Conservation (phyloP, 2,329 filamentous ascomycete species). For the Cadophora luteo-olivacea region DNA sequence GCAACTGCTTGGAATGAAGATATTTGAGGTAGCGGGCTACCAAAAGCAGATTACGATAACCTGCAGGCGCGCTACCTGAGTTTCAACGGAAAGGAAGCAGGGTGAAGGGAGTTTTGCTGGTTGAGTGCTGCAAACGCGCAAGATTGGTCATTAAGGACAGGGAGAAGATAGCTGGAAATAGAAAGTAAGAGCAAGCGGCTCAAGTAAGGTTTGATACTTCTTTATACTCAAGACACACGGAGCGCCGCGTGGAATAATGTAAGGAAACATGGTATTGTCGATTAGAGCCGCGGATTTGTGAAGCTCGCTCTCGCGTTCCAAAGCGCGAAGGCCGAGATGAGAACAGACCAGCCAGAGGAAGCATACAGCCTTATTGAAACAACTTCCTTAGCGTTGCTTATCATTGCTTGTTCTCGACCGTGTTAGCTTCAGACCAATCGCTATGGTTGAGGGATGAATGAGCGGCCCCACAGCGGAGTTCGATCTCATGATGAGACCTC, state of each 20-base stretch:
- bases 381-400: background rate
- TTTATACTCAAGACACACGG: background rate
- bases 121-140: background rate
- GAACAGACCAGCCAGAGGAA: background rate
- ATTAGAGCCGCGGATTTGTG: background rate
- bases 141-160: background rate
- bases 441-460: too few relatives aligned
- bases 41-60: background rate
- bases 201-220: background rate
- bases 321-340: slow-evolving; percentile 7
- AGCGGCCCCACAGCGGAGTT: background rate
- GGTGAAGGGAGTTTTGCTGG: background rate
- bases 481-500: background rate
- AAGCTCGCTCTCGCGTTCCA: background rate
- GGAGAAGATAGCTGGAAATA: background rate
- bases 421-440: background rate
- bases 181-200: background rate
- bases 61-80: background rate
- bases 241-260: background rate
- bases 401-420: background rate
- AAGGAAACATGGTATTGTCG: background rate
- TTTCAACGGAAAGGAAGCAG: background rate
- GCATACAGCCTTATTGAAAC: background rate
- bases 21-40: background rate
- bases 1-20: too few relatives aligned